A percentile compares a stretch with the other conserved stretches of the same genome.
phyloP scores from a whole-genome alignment of 2,329 filamentous ascomycete genomes.

The Botrytis paeoniae region DNA sequence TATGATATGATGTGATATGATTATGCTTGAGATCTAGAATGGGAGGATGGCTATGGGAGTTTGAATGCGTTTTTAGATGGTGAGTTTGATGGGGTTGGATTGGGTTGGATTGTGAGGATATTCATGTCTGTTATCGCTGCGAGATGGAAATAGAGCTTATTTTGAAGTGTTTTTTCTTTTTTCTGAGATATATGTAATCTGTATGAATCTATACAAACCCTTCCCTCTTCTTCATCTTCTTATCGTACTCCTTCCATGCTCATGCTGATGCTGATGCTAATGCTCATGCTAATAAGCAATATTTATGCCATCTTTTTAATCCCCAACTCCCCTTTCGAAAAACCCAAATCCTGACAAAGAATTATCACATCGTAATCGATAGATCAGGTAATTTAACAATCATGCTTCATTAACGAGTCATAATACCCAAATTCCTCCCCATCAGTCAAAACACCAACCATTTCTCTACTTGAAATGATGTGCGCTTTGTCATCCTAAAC shows the following conservation, averaged over 20 bases:
- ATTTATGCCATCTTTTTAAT: not conserved
- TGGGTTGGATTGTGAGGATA: not conserved
- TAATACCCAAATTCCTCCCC: not conserved
- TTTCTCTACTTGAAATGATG: not conserved
- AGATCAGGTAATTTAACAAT: not conserved
- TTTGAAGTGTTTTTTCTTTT: not conserved
- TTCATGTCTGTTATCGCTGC: not conserved
- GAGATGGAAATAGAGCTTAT: not conserved
- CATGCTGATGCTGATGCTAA: not conserved
- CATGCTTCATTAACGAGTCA: constrained; percentile 14
- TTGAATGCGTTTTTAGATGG: not conserved
- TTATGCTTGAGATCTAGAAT: not conserved
- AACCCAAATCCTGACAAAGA: not conserved
- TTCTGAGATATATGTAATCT: not conserved
- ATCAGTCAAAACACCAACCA: not conserved
- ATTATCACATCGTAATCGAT: constrained; percentile 8
- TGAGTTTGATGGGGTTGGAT: not conserved
- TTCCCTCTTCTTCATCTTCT: not conserved
- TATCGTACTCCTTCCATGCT: not conserved
- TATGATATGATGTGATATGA: not conserved
- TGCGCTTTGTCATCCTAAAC: not conserved
- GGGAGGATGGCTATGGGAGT: not conserved
- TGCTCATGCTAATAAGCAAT: not conserved
- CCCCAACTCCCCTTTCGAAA: not conserved
- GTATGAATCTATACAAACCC: not conserved